Evolutionary conservation across 2,329 filamentous ascomycete species (phyloP).

Genomic region (Ophiostoma sp.): DNA sequence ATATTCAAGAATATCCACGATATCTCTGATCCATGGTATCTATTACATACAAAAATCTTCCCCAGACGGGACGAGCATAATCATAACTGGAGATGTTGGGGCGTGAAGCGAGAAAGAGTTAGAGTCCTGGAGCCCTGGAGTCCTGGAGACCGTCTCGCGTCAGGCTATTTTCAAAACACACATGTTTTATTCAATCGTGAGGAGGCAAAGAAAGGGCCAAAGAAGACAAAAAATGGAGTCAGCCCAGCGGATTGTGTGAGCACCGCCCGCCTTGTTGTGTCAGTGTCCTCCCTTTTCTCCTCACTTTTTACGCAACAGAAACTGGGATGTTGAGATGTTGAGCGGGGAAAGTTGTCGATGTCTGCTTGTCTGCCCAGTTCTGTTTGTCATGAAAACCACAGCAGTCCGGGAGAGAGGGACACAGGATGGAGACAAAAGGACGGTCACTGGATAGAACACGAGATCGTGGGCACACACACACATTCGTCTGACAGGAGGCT

Average conservation of each 20-base stretch:
- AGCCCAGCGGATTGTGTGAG: neutral
- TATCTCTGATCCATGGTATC: neutral
- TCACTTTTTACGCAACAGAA: constrained; percentile 17
- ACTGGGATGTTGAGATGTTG: neutral
- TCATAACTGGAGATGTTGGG: neutral
- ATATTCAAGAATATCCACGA: neutral
- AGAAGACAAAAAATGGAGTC: neutral
- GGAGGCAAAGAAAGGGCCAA: neutral
- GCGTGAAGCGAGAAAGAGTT: neutral
- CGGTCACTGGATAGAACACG: neutral
- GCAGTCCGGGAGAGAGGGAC: neutral
- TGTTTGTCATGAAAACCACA: constrained; percentile 6
- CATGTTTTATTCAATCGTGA: neutral
- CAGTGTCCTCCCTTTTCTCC: neutral
- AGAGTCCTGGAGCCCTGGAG: too few relatives aligned
- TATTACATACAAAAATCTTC: constrained; percentile 14
- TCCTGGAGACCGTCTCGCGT: neutral
- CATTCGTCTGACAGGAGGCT: too few relatives aligned
- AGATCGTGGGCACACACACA: neutral
- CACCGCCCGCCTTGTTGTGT: constrained; percentile 4
- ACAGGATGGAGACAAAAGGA: neutral
- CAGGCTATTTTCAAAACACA: neutral
- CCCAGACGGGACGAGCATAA: neutral
- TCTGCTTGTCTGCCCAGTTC: neutral
- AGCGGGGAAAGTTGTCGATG: neutral